phyloP scores from a whole-genome alignment of 345 rosid species.

The Luvunga scandens region DNA sequence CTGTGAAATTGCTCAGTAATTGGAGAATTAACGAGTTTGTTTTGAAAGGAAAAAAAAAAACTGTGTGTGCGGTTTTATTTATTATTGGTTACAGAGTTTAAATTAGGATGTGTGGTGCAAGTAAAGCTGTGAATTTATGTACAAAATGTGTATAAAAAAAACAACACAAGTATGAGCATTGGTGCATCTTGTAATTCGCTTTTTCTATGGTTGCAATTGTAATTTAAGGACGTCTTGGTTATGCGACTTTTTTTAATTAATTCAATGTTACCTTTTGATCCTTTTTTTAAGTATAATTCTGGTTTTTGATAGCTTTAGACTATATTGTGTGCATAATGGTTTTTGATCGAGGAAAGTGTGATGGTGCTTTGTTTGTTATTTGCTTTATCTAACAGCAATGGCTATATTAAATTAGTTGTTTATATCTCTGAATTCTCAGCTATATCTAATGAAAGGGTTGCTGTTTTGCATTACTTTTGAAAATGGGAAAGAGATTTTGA shows the following conservation, averaged over 20 bases:
- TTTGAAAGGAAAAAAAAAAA: neutral
- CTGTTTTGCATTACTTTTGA: slow-evolving; percentile 1
- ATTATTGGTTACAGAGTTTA: neutral
- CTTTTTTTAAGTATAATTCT: neutral
- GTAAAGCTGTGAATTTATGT: neutral
- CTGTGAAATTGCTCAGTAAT: neutral
- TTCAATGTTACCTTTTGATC: neutral
- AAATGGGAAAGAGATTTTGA: slow-evolving; percentile 13
- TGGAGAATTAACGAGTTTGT: neutral
- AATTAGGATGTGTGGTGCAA: neutral
- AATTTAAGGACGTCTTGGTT: neutral
- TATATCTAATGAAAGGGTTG: neutral
- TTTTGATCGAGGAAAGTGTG: neutral
- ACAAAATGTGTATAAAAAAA: neutral
- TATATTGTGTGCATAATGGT: slow-evolving; percentile 13
- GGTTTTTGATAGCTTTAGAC: slow-evolving; percentile 1
- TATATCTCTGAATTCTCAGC: neutral
- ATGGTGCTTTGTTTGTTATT: slow-evolving; percentile 13
- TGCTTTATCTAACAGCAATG: slow-evolving; percentile 13
- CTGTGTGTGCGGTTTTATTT: neutral
- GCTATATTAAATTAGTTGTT: neutral
- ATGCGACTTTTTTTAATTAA: neutral
- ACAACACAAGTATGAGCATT: neutral
- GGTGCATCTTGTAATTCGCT: neutral
- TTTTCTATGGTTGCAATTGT: neutral